Conservation (phyloP, 371 early-diverging fungal genomes). For the Neoconidiobolus thromboides region DNA sequence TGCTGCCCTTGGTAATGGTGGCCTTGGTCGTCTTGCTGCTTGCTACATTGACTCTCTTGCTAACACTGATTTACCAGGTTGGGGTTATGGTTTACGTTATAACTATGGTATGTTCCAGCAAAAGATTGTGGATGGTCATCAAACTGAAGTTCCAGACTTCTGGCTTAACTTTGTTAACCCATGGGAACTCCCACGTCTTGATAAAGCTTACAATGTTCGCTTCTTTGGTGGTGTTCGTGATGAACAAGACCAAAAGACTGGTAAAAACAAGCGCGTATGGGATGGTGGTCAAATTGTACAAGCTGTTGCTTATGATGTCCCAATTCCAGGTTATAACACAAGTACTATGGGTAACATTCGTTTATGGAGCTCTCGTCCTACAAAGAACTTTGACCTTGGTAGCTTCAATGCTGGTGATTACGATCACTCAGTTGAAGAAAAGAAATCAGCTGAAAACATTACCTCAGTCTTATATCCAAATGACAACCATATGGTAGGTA, state of each 20-base stretch:
- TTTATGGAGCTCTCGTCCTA: constrained; percentile 75
- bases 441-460: constrained; percentile 71
- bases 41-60: constrained; percentile 85
- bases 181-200: constrained; percentile 82
- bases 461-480: constrained; percentile 86
- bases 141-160: constrained; percentile 78
- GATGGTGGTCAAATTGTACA: constrained; percentile 63
- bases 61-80: constrained; percentile 67
- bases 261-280: constrained; percentile 44
- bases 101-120: constrained; percentile 93
- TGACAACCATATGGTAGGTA: constrained; percentile 82
- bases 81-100: constrained; percentile 76
- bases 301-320: constrained; percentile 83
- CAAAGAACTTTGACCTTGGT: constrained; percentile 50
- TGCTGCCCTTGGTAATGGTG: constrained; percentile 88
- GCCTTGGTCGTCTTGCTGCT: constrained; percentile 75
- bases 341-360: constrained; percentile 80
- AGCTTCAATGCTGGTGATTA: constrained; percentile 85
- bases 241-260: constrained; percentile 30
- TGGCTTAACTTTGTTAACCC: constrained; percentile 76
- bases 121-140: constrained; percentile 73
- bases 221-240: constrained; percentile 68
- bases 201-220: constrained; percentile 60
- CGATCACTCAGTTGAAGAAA: constrained; percentile 66
- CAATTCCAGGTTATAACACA: constrained; percentile 73